Percentiles rank a stretch among this genome's conserved stretches.
Evolutionary conservation across 768 basidiomycete genomes (phyloP).

Genomic region (Cystoderma amianthinum): DNA sequence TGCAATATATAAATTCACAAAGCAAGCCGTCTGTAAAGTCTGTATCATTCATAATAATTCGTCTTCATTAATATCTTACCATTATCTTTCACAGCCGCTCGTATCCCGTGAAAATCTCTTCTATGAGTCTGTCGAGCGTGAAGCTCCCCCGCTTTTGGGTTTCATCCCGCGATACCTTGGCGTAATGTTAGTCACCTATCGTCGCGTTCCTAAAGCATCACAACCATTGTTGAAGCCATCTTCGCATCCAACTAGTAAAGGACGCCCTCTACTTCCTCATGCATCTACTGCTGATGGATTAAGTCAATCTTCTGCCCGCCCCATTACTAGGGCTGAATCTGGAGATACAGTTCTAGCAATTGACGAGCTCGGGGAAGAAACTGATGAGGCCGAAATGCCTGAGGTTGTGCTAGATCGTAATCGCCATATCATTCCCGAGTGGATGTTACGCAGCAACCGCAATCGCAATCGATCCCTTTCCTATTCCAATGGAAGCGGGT

Average conservation of each 20-base stretch:
- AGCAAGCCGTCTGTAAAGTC: constrained; percentile 97
- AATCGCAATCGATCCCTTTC: constrained; percentile 46
- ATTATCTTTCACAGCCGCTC: constrained; percentile 71
- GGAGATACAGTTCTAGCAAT: constrained; percentile 16
- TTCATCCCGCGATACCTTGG: constrained; percentile 99
- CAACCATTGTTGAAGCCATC: constrained; percentile 12
- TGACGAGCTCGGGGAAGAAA: constrained; percentile 29
- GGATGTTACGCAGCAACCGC: constrained; percentile 61
- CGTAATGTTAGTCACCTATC: constrained; percentile 97
- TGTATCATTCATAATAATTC: constrained; percentile 19
- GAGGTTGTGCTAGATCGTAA: constrained; percentile 90
- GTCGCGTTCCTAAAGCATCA: constrained; percentile 55
- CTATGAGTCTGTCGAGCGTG: constrained; percentile 93
- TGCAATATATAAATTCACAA: constrained; percentile 96
- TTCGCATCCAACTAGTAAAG: constrained; percentile 11
- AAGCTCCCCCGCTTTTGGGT: constrained; percentile 84
- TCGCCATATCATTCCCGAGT: constrained; percentile 94
- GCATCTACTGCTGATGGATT: constrained; percentile 17
- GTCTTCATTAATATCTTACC: constrained; percentile 12
- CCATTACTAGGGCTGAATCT: constrained; percentile 10
- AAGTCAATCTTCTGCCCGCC: constrained; percentile 8
- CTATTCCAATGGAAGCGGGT: constrained; percentile 33
- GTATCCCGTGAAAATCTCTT: constrained; percentile 96
- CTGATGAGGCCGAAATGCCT: constrained; percentile 80
- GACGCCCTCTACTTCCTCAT: constrained; percentile 18